These are phyloP conservation scores for Ascomycota sp. DNA, from an alignment of 2,329 filamentous ascomycete genomes.

Conservation along the genomic window DNA sequence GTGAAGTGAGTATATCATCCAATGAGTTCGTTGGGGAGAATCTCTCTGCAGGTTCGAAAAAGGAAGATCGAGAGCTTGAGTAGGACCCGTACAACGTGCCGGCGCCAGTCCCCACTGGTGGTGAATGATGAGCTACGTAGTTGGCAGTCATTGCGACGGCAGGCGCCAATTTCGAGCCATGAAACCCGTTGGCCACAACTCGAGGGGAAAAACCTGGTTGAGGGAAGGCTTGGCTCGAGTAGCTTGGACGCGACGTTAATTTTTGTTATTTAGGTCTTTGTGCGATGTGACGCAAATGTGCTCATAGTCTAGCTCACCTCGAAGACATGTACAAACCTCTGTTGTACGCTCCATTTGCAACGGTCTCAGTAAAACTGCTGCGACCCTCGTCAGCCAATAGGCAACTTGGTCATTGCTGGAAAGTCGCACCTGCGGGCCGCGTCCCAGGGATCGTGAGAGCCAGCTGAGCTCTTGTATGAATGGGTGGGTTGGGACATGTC, in stretches of 20 bases:
- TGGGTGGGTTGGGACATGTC: conserved; percentile 26
- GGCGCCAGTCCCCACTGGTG: conserved; percentile 16
- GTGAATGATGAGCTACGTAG: conserved; percentile 21
- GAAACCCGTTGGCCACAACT: conserved; percentile 10
- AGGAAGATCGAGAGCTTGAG: conserved; percentile 12
- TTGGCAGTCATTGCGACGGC: conserved; percentile 17
- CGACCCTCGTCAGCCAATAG: too few species aligned
- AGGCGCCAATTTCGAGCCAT: conserved; percentile 18
- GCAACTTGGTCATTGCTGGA: too few species aligned
- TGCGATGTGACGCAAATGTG: too few species aligned
- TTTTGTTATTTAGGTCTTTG: conserved; percentile 11
- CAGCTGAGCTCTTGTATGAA: conserved; percentile 24
- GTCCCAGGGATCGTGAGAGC: conserved; percentile 28
- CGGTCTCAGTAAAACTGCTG: conserved; percentile 13
- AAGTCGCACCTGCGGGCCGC: conserved; percentile 29
- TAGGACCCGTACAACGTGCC: conserved; percentile 15
- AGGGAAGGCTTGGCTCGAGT: conserved; percentile 15
- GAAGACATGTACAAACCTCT: conserved; percentile 15
- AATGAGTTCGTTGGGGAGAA: conserved; percentile 38
- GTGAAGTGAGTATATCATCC: conserved; percentile 36
- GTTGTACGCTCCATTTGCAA: conserved; percentile 14
- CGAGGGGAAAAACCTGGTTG: conserved; percentile 4
- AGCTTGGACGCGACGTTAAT: conserved; percentile 20
- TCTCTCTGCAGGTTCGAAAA: conserved; percentile 21
- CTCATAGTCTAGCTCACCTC: conserved; percentile 14